Evolutionary conservation across 805 yeast species (phyloP).

Genomic region (Candida oleophila): DNA sequence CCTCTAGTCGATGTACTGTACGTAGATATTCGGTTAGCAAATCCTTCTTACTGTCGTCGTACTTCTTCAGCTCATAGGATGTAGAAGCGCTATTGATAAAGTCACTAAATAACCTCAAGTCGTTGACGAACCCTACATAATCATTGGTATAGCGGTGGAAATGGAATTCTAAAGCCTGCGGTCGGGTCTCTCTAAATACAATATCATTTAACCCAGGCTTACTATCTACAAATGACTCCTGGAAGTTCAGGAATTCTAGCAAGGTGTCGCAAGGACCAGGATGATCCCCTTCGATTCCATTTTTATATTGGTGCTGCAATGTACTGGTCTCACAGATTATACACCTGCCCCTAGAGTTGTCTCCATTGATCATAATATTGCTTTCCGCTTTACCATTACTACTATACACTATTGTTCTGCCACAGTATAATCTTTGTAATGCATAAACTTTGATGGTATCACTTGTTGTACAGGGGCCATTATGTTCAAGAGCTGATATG

Average conservation of each 20-base stretch:
- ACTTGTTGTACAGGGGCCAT: background rate
- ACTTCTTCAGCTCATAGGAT: background rate
- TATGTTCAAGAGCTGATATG: background rate
- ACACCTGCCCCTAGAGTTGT: background rate
- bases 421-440: constrained; percentile 9
- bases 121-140: constrained; percentile 18
- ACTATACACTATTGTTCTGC: constrained; percentile 7
- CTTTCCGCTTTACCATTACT: background rate
- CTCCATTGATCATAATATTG: background rate
- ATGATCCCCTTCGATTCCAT: background rate
- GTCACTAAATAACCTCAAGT: constrained; percentile 17
- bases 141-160: constrained; percentile 21
- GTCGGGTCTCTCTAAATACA: constrained; percentile 12
- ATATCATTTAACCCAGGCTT: background rate
- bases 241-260: background rate
- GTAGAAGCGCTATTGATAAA: background rate
- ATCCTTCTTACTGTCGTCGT: background rate
- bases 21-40: background rate
- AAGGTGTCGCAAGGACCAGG: background rate
- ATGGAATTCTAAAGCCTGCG: constrained; percentile 20
- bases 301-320: background rate
- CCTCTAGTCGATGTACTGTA: constrained; percentile 17
- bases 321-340: background rate
- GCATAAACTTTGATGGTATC: background rate
- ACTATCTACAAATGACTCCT: background rate